Evolutionary conservation across 495 filamentous ascomycete species (phyloP), one percentile per base, ranked within the genome.

Genomic region (Hyaloscypha hepaticicola): DNA sequence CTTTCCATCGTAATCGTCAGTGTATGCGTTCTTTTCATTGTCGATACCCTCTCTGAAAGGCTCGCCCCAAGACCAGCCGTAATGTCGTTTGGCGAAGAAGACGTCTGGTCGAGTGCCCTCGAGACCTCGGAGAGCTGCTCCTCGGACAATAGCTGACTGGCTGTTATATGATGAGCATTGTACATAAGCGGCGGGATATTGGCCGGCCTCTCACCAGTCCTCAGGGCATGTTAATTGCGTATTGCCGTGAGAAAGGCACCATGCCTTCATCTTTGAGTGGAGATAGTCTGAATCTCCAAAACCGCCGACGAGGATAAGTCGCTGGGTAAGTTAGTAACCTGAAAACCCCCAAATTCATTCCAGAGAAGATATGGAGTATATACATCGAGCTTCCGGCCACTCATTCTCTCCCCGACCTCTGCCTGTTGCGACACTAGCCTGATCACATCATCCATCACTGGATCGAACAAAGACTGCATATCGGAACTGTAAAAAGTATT

Each of bases 301-400:
- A 1, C 75, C 73, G 1, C 74, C 74, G 34, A 77, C 71, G 12
- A 77, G 48, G 52, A 77, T 62, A 12, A 76, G 69, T 57, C 55
- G 66, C 73, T 68, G 12, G n/a, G n/a, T 41, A 6, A 6, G 14
- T 41, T 41, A 41, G 12, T 34, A 34, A 5, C 12, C 31, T 12
- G 31, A 34, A 34, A n/a, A n/a, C n/a, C n/a, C n/a, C n/a, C n/a
- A n/a, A n/a, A n/a, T n/a, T n/a, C n/a, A n/a, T n/a, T n/a, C n/a
- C n/a, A n/a, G n/a, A n/a, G n/a, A n/a, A n/a, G n/a, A n/a, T n/a
- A n/a, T n/a, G n/a, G n/a, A 34, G 31, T 5, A 12, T 12, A 5
- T 34, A 34, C 31, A 34, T 34, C 66, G 21, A 67, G 38, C 4
- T 56, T 67, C 12, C 4, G 21, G 8, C 41, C 31, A 22, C 41